A percentile compares a stretch with the other conserved stretches of the same genome.
These are phyloP conservation scores for Phytophthora pinifolia DNA, from an alignment of 352 stramenopile genomes.

Conservation along the genomic window DNA sequence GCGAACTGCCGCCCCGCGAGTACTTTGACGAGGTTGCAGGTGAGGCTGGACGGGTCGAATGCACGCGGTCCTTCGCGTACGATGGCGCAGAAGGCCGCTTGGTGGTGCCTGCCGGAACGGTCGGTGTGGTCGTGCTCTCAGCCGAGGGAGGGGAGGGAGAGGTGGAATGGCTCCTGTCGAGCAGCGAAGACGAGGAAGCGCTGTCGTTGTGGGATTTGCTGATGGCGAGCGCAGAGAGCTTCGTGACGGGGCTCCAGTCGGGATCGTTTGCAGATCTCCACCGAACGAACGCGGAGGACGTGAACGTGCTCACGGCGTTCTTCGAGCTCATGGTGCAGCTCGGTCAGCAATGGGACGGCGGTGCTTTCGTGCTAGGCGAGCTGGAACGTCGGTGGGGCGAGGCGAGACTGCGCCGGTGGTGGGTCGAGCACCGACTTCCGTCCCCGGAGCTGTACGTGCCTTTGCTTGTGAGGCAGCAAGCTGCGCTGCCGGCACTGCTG, in stretches of 20 bases:
- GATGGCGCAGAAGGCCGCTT: constrained; percentile 24
- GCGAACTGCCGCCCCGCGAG: constrained; percentile 44
- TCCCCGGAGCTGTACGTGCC: constrained; percentile 42
- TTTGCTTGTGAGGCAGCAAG: constrained; percentile 39
- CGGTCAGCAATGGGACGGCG: constrained; percentile 30
- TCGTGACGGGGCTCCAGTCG: constrained; percentile 45
- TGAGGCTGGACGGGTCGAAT: constrained; percentile 30
- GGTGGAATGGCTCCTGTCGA: constrained; percentile 47
- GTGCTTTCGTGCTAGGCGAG: constrained; percentile 26
- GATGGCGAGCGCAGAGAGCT: constrained; percentile 36
- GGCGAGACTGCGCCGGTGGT: constrained; percentile 60
- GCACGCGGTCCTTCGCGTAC: constrained; percentile 59
- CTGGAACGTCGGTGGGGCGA: constrained; percentile 50
- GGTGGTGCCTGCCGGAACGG: constrained; percentile 42
- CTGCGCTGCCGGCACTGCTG: constrained; percentile 48
- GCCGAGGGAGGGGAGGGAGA: constrained; percentile 27
- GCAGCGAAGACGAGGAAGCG: constrained; percentile 4
- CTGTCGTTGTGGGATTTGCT: constrained; percentile 54
- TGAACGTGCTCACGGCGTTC: constrained; percentile 51
- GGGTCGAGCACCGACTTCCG: constrained; percentile 38
- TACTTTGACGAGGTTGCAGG: constrained; percentile 35
- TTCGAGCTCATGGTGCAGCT: constrained; percentile 61
- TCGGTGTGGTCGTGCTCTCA: constrained; percentile 25
- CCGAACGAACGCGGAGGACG: constrained; percentile 35
- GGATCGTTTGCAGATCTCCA: constrained; percentile 26